Conservation (phyloP, 2,329 filamentous ascomycete species). For the Aspergillus amoenus region DNA sequence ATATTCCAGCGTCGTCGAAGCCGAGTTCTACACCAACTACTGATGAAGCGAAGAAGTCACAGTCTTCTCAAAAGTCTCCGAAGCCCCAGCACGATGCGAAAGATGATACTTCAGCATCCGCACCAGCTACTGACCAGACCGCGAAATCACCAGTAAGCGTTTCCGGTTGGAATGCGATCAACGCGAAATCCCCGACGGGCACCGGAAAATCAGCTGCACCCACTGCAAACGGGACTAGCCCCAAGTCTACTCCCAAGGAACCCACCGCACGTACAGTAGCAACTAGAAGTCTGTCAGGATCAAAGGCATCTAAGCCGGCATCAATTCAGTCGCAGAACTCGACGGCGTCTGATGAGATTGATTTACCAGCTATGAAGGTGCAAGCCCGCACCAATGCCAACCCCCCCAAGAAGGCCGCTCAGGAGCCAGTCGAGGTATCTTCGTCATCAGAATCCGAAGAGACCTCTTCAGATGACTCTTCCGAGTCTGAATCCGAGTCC, state of each 20-base stretch:
- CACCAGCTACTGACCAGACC: background rate
- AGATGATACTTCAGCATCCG: background rate
- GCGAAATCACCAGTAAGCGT: background rate
- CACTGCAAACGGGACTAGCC: background rate
- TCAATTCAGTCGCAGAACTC: constrained; percentile 8
- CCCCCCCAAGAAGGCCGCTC: background rate
- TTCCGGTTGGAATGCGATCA: constrained; percentile 5
- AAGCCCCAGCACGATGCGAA: background rate
- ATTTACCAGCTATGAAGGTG: constrained; percentile 2
- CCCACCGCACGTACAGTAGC: background rate
- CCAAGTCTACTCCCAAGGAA: background rate
- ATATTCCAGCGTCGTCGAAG: background rate
- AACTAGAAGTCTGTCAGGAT: background rate
- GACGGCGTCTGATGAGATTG: constrained; percentile 1
- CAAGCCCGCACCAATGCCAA: background rate
- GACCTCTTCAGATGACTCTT: background rate
- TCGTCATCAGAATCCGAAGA: constrained; percentile 8
- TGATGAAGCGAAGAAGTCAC: background rate
- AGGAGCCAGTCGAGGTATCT: constrained; percentile 2
- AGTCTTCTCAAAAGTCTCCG: background rate
- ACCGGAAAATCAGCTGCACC: background rate
- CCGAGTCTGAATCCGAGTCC: constrained; percentile 10
- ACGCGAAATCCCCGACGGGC: background rate
- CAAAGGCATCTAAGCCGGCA: background rate
- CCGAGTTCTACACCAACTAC: background rate